Evolutionary conservation across 768 basidiomycete genomes (phyloP), one percentile per base, ranked within the genome.

Genomic region (Neoboletus subvelutipes): DNA sequence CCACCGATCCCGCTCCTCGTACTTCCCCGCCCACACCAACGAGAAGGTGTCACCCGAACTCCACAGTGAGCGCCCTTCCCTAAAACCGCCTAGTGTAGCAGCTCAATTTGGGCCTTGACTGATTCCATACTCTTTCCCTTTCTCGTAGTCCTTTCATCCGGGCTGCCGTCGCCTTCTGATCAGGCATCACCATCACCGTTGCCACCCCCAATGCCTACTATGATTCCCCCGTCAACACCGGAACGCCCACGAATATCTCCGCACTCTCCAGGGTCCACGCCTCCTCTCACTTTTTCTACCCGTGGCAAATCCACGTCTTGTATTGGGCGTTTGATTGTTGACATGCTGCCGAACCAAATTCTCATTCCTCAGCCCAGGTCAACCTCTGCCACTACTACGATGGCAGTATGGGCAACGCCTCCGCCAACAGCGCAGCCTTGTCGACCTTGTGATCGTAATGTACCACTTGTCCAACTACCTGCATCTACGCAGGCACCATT

Each of bases 241-340:
- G 71, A 72, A 59, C 66, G 61, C 50, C 61, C 68, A 52, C 57
- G 57, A 47, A 66, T 68, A 68, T 65, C 61, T 56, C 65, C 61
- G 58, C 58, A 62, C 36, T 22, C 56, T 3, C 13, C 59, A 61
- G 60, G 59, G 37, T 57, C 68, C 5, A 24, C 58, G 7, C 9
- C 55, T 22, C 49, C 57, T 15, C 47, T 41, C 54, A 60, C 37
- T 43, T 39, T 58, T 39, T 53, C 47, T 47, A n/a, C 53, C 59
- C 54, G 62, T 54, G 52, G 58, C 54, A 69, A 71, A 52, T 58
- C 65, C 6, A 58, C 63, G 18, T 56, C 70, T 31, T 66, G 72
- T 15, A 73, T 77, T 31, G 82, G 82, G 24, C 74, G 74, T 50
- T 68, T 84, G 57, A 85, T 88, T 43, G 76, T 78, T 65, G 83